phyloP scores from a whole-genome alignment of 495 filamentous ascomycete species.

The Rusavskia elegans region DNA sequence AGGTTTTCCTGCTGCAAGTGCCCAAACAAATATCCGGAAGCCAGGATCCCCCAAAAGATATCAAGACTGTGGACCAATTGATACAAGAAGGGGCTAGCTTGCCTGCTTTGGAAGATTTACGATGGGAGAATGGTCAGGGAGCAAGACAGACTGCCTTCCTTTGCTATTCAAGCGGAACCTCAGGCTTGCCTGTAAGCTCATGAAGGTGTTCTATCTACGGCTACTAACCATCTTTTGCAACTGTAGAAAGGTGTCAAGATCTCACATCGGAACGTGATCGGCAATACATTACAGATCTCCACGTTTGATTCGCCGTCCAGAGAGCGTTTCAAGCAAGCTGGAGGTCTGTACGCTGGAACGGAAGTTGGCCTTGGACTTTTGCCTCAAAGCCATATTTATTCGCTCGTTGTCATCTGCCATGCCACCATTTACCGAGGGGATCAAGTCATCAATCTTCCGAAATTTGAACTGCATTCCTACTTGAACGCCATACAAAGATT shows the following conservation, averaged over 20 bases:
- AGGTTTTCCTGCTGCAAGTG: conserved; percentile 58
- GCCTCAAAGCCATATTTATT: conserved; percentile 79
- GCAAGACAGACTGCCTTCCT: conserved; percentile 64
- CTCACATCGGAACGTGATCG: conserved; percentile 75
- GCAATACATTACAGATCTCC: conserved; percentile 54
- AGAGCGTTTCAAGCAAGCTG: conserved; percentile 19
- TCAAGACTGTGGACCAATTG: conserved; percentile 58
- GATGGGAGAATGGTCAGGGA: conserved; percentile 61
- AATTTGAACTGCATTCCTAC: conserved; percentile 56
- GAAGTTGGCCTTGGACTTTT: conserved; percentile 59
- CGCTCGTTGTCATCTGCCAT: conserved; percentile 62
- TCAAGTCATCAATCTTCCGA: conserved; percentile 63
- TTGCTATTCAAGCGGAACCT: conserved; percentile 83
- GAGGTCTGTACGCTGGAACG: conserved; percentile 23
- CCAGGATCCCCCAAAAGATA: conserved; percentile 29
- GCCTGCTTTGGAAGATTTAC: conserved; percentile 44
- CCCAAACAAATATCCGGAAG: conserved; percentile 35
- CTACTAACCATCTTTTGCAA: background rate
- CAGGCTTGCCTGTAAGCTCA: conserved; percentile 56
- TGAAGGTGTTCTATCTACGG: too few relatives aligned
- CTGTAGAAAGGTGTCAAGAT: conserved; percentile 87
- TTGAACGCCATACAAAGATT: conserved; percentile 54
- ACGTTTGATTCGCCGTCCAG: conserved; percentile 37
- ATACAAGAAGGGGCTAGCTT: conserved; percentile 46
- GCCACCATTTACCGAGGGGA: conserved; percentile 58